Evolutionary conservation across 352 stramenopile genomes (phyloP), one percentile per base, ranked within the genome.

Genomic region (Phytophthora macrochlamydospora): DNA sequence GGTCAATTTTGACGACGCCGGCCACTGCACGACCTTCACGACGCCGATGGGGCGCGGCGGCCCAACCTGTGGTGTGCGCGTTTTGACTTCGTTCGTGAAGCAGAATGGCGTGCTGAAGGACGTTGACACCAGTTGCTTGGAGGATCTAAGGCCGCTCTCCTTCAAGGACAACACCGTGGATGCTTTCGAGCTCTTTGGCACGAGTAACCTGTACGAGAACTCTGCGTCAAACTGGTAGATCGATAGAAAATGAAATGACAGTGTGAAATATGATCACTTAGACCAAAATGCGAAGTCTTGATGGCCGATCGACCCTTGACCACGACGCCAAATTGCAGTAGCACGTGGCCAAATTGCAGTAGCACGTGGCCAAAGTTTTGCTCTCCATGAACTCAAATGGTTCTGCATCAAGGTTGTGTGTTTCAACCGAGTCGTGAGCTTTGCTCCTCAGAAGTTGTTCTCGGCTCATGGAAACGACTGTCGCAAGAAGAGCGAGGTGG

Each of bases 21-120:
- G 73, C 11, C 85, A 93, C 56, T 93, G 85, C 70, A 94, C 86
- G 40, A 92, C 82, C 2, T 92, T 94, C 63, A 90, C 86, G 49
- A 93, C 86, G 37, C 82, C 79, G 14, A 81, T 69, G 30, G 70
- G 60, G 53, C 59, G 59, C 7, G 78, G 78, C 24, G 68, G 75
- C 30, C 37, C 66, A 7, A 89, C 83, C 6, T 94, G 86, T 56
- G 86, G 84, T 32, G 81, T 89, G 48, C 75, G 71, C 14, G 85
- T 94, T 62, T 69, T 94, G 18, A 65, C 76, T 12, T 93, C 84
- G 12, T 94, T 81, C 61, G 84, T 94, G 24, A 65, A 75, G 38
- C 65, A 84, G 57, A 71, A 76, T 57, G 86, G 86, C 49, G 69
- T 75, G 3, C 61, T 94, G 9, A 51, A 62, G 31, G 71, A 78